Evolutionary conservation across 1,139 yeast genomes (phyloP).

Genomic region (Magnusiomyces paraingens): DNA sequence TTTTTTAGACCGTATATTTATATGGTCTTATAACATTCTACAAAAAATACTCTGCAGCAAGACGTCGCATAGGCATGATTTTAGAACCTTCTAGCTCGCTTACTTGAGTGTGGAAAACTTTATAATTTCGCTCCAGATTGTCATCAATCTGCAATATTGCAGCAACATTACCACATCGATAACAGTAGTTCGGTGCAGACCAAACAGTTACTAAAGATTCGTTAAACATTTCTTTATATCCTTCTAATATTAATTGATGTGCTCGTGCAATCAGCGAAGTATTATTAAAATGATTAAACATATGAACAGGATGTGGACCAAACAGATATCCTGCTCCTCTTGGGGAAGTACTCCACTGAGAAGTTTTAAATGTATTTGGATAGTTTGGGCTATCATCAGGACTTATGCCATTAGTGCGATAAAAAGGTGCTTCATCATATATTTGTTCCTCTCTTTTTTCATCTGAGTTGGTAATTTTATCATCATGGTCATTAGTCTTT

Average conservation of each 20-base stretch:
- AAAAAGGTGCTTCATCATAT: background rate
- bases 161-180: conserved; percentile 92
- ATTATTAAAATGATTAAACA: conserved; percentile 69
- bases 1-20: no score
- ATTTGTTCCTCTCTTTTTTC: background rate
- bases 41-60: conserved; percentile 69
- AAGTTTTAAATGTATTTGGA: conserved; percentile 1
- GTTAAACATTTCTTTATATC: conserved; percentile 81
- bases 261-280: conserved; percentile 90
- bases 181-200: conserved; percentile 94
- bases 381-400: background rate
- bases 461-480: conserved; percentile 1
- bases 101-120: conserved; percentile 77
- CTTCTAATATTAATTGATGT: conserved; percentile 96
- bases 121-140: conserved; percentile 60
- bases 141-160: conserved; percentile 81
- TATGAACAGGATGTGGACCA: conserved; percentile 75
- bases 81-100: conserved; percentile 47
- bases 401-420: background rate
- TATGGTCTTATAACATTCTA: conserved; percentile 22
- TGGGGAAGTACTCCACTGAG: conserved; percentile 84
- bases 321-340: conserved; percentile 97
- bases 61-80: conserved; percentile 63
- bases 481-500: background rate
- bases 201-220: conserved; percentile 85